Percentiles rank a stretch among this genome's conserved stretches.
Evolutionary conservation across 768 basidiomycete genomes (phyloP).

Genomic region (Lactarius pseudohatsudake): DNA sequence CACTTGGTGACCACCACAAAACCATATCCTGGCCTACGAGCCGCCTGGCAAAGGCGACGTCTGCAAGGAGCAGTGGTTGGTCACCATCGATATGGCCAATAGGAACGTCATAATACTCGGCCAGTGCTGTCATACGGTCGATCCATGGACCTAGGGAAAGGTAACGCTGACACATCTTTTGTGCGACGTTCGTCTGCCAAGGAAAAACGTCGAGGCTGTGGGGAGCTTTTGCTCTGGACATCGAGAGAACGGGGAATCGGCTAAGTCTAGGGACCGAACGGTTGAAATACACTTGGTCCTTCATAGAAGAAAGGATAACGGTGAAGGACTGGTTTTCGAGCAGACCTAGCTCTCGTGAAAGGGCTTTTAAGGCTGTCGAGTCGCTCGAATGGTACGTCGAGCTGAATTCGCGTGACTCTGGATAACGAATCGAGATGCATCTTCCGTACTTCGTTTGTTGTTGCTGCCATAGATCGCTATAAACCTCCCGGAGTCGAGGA

Average conservation of each 20-base stretch:
- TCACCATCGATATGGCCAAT: conserved; percentile 92
- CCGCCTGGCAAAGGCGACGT: conserved; percentile 88
- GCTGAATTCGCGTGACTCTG: conserved; percentile 56
- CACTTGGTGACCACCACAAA: conserved; percentile 94
- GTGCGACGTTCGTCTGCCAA: conserved; percentile 82
- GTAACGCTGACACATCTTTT: conserved; percentile 84
- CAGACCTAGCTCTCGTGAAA: conserved; percentile 83
- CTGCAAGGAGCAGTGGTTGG: conserved; percentile 81
- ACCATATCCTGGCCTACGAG: conserved; percentile 85
- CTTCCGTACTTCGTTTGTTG: conserved; percentile 43
- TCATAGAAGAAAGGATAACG: conserved; percentile 82
- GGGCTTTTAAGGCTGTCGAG: conserved; percentile 73
- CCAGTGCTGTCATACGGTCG: conserved; percentile 72
- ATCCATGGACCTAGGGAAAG: conserved; percentile 77
- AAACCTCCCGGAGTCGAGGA: conserved; percentile 71
- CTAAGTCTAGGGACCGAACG: conserved; percentile 62
- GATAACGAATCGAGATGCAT: conserved; percentile 61
- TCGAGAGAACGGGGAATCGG: conserved; percentile 85
- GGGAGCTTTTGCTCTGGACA: conserved; percentile 75
- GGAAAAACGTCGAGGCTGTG: conserved; percentile 81
- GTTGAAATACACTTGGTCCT: conserved; percentile 84
- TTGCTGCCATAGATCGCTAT: conserved; percentile 60
- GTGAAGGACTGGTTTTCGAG: conserved; percentile 72
- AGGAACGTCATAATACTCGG: conserved; percentile 91
- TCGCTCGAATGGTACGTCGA: conserved; percentile 80